Evolutionary conservation across 805 yeast species (phyloP), one percentile per base, ranked within the genome.

Genomic region (Metschnikowia anglica): DNA sequence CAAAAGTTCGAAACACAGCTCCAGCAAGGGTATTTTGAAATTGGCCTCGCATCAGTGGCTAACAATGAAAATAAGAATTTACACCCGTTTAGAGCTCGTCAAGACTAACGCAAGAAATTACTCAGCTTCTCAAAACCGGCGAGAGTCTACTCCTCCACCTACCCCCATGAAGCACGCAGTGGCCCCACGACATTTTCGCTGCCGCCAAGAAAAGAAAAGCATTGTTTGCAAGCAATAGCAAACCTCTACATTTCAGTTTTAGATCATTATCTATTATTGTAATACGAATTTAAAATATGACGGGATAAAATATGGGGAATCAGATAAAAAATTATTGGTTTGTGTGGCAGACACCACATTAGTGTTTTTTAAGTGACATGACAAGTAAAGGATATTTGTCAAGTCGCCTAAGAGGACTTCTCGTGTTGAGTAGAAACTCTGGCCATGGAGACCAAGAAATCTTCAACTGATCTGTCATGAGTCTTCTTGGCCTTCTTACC

Each of bases 381-480:
- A 29, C 21, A 17, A 21, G 21, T 9, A 27, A n/a, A 27, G n/a
- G 15, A 27, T 20, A 26, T 15, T 13, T 16, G 17, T 31, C 34
- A 11, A 19, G 13, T 26, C 43, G 34, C 43, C 66, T 81, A 83
- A 66, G 81, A 63, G 47, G 86, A 81, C 73, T 83, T 83, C 75
- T 85, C 91, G 73, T 85, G 91, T 73, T 83, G 89, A 72, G 91
- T 85, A 57, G 90, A 85, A 53, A 85, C 91, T 80, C 91, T 81
- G 77, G 80, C 83, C 90, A 85, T 84, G 61, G 90, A 84, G 62
- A 81, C 82, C 69, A 85, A 75, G 80, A 85, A 85, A 71, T 85
- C 91, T 76, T 85, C 91, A 52, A 85, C 66, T 48, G 88, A 76
- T 81, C 90, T 82, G 61, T 78, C 80, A 54, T 72, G 72, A 36